These are phyloP conservation scores for Microthlaspi erraticum DNA, from an alignment of 345 rosid genomes.

Conservation along the genomic window DNA sequence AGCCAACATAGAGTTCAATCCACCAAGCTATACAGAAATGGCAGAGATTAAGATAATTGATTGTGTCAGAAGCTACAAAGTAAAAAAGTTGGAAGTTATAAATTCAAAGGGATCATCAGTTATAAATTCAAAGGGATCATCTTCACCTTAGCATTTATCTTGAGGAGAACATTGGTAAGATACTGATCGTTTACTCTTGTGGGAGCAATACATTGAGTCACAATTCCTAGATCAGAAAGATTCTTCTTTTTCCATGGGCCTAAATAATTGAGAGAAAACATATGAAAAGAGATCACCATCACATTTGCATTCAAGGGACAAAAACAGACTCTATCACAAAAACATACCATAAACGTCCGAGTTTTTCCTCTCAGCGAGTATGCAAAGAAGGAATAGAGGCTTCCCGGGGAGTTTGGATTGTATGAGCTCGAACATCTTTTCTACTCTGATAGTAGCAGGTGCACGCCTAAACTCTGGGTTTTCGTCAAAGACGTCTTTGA, in stretches of 20 bases:
- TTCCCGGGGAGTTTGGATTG: constrained; percentile 65
- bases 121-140: too few species aligned
- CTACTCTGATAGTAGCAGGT: constrained; percentile 70
- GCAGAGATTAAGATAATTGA: too few species aligned
- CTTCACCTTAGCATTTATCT: constrained; percentile 90
- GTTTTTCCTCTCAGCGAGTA: constrained; percentile 83
- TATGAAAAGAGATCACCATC: constrained; percentile 3
- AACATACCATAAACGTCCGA: constrained; percentile 86
- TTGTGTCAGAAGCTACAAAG: too few species aligned
- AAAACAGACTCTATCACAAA: too few species aligned
- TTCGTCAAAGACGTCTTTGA: constrained; percentile 57
- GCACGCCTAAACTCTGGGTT: constrained; percentile 53
- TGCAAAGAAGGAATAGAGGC: constrained; percentile 82
- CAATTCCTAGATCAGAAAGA: constrained; percentile 80
- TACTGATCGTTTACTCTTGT: constrained; percentile 76
- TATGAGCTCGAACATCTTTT: constrained; percentile 77
- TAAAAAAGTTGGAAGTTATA: too few species aligned
- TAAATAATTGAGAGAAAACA: constrained; percentile 27
- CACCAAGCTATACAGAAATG: constrained; percentile 53
- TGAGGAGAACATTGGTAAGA: constrained; percentile 82
- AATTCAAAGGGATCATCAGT: too few species aligned
- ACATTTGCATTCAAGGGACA: background rate
- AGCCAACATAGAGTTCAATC: constrained; percentile 73
- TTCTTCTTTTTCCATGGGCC: constrained; percentile 93
- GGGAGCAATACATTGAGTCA: constrained; percentile 95